Percentiles rank a stretch among this genome's conserved stretches.
Evolutionary conservation across 148 eudicot species (phyloP).

Genomic region (Gaultheria prostrata): DNA sequence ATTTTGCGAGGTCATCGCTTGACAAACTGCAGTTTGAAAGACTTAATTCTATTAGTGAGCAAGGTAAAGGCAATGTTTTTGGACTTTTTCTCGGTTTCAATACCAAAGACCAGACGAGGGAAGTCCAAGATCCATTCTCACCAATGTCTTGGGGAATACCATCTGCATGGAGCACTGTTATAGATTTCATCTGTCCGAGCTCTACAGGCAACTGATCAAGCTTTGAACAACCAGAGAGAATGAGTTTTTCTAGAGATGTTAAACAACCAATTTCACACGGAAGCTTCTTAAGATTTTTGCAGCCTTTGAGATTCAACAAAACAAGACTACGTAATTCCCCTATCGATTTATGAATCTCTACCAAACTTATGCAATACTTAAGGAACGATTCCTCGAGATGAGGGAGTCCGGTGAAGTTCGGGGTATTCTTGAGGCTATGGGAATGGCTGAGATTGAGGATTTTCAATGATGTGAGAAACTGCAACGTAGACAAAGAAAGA

Average conservation of each 20-base stretch:
- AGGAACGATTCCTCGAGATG: conserved; percentile 1
- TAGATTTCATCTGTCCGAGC: not conserved
- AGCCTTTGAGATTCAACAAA: no score
- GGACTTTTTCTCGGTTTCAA: no score
- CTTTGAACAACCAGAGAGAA: not conserved
- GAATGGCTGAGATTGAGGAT: not conserved
- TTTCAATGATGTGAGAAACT: not conserved
- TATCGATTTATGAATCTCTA: no score
- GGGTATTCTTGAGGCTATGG: not conserved
- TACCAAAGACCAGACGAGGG: no score
- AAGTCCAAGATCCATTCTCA: no score
- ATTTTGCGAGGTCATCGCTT: no score
- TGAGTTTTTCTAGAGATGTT: not conserved
- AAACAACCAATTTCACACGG: not conserved
- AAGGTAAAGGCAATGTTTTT: no score
- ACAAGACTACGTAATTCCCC: no score
- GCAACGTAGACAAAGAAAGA: not conserved
- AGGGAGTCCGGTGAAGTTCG: not conserved
- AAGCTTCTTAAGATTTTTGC: not conserved
- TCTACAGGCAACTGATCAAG: not conserved
- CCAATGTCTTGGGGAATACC: not conserved
- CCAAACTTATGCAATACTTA: not conserved
- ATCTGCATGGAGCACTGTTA: not conserved
- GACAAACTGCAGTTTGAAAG: no score
- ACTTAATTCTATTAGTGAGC: no score